Conservation (phyloP, 192 early-diverging fungal genomes). For the Mortierella antarctica region DNA sequence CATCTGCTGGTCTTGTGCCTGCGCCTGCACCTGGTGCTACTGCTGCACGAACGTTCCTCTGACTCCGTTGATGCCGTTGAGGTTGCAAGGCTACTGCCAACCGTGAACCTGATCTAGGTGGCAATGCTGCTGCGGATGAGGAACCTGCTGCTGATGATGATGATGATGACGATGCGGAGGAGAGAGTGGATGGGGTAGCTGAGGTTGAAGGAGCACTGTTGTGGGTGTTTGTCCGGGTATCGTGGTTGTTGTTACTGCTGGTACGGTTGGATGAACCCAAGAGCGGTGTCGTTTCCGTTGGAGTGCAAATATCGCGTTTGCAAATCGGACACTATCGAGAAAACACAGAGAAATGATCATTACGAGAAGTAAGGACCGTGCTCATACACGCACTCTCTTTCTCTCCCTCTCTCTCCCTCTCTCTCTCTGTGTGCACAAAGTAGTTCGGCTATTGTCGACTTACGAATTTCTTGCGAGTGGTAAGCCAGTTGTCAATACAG, state of each 20-base stretch:
- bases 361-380: neutral
- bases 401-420: too few species aligned
- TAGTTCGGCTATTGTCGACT: constrained; percentile 38
- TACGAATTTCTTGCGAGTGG: constrained; percentile 89
- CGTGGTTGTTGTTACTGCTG: neutral
- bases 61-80: neutral
- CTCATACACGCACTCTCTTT: constrained; percentile 13
- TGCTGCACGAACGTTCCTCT: too few species aligned
- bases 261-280: constrained; percentile 6
- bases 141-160: neutral
- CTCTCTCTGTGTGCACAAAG: too few species aligned
- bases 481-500: constrained; percentile 96
- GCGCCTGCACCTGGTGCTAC: too few species aligned
- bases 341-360: neutral
- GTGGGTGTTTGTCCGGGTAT: neutral
- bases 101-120: neutral
- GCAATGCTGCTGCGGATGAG: neutral
- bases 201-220: constrained; percentile 5
- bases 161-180: neutral
- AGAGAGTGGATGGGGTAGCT: neutral
- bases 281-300: constrained; percentile 52
- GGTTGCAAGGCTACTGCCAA: neutral
- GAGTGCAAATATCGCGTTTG: constrained; percentile 54
- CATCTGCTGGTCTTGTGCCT: too few species aligned
- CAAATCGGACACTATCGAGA: constrained; percentile 55